phyloP scores from a whole-genome alignment of 192 early-diverging fungal species.

The Coemansia sp. region DNA sequence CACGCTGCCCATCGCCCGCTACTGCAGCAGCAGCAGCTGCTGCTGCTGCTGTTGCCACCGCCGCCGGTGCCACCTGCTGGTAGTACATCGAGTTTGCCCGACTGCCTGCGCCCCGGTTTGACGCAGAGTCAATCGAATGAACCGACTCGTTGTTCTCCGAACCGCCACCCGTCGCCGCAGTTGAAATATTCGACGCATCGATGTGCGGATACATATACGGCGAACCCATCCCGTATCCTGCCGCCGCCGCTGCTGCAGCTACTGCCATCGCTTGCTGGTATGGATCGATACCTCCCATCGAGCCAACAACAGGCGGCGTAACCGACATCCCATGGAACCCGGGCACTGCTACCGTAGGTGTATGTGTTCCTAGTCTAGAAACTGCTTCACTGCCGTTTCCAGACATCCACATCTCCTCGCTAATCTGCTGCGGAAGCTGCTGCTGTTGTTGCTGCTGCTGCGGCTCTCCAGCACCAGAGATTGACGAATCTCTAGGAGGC shows the following conservation, averaged over 20 bases:
- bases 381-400: background rate
- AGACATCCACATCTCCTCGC: constrained; percentile 9
- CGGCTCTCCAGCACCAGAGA: background rate
- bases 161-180: constrained; percentile 39
- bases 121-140: constrained; percentile 32
- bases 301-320: background rate
- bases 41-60: too few species aligned
- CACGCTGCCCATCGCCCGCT: constrained; percentile 16
- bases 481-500: background rate
- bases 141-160: constrained; percentile 50
- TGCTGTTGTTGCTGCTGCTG: constrained; percentile 4
- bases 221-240: constrained; percentile 21
- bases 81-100: constrained; percentile 11
- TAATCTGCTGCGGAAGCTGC: background rate
- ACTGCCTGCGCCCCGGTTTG: constrained; percentile 22
- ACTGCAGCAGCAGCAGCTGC: too few species aligned
- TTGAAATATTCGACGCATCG: constrained; percentile 37
- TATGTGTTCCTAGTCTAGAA: background rate
- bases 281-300: constrained; percentile 9
- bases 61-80: constrained; percentile 10
- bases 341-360: background rate
- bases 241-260: constrained; percentile 18
- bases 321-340: background rate
- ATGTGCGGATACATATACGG: constrained; percentile 43
- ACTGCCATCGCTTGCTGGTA: constrained; percentile 34